Conservation (phyloP, 139 green algal genomes). For the Marvania coccoides region DNA sequence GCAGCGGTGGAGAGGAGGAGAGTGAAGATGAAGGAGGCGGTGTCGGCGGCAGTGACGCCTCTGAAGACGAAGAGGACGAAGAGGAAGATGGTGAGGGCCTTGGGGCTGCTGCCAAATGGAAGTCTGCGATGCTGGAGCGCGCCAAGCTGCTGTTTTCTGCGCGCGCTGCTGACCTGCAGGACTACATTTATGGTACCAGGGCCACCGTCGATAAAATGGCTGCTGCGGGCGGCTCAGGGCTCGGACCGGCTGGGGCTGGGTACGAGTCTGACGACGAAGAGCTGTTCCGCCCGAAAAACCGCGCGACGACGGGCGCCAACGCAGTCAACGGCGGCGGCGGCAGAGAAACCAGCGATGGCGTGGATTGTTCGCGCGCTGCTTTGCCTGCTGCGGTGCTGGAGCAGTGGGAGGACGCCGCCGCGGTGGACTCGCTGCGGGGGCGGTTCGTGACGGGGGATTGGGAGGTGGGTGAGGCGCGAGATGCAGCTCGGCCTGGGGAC, state of each 20-base stretch:
- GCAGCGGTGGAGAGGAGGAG: not conserved
- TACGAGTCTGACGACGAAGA: slow-evolving; percentile 43
- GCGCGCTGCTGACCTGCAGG: slow-evolving; percentile 37
- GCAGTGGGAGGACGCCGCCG: slow-evolving; percentile 25
- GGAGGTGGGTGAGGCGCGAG: slow-evolving; percentile 53
- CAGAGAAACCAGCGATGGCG: slow-evolving; percentile 28
- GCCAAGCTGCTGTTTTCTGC: slow-evolving; percentile 33
- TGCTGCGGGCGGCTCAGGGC: not conserved
- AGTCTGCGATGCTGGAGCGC: slow-evolving; percentile 36
- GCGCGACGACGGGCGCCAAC: not conserved
- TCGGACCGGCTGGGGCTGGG: not conserved
- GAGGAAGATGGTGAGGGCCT: slow-evolving; percentile 34
- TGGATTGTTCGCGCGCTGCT: slow-evolving; percentile 33
- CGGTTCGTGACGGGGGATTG: slow-evolving; percentile 53
- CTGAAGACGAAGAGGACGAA: slow-evolving; percentile 17
- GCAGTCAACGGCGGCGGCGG: not conserved
- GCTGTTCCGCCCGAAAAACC: slow-evolving; percentile 24
- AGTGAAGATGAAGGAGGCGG: slow-evolving; percentile 2
- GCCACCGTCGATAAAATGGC: not conserved
- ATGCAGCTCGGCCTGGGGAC: slow-evolving; percentile 32
- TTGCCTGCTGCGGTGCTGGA: slow-evolving; percentile 2
- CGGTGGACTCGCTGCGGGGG: slow-evolving; percentile 53
- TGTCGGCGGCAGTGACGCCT: not conserved
- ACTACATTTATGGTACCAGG: slow-evolving; percentile 41
- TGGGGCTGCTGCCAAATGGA: slow-evolving; percentile 45